Evolutionary conservation across 2,329 filamentous ascomycete genomes (phyloP).

Genomic region (Epichloe scottii): DNA sequence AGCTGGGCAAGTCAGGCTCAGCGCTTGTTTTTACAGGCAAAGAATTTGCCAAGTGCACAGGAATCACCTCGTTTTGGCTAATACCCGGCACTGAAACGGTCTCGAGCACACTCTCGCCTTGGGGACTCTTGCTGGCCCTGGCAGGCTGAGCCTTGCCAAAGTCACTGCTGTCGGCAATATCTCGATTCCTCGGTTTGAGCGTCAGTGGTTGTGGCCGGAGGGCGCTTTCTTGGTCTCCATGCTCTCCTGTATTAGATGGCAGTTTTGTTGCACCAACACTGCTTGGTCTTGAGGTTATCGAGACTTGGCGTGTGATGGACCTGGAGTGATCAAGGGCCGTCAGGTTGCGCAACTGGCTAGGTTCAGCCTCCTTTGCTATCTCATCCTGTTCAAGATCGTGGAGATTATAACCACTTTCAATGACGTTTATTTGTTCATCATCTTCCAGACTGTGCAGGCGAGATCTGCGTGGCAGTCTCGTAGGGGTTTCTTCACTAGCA

Average conservation of each 20-base stretch:
- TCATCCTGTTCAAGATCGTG: conserved; percentile 1
- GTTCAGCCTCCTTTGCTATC: neutral
- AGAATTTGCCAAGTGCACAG: neutral
- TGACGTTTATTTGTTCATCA: neutral
- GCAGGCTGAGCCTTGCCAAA: neutral
- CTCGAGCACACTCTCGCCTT: neutral
- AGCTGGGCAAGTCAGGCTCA: conserved; percentile 5
- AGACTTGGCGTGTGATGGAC: neutral
- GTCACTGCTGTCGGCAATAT: neutral
- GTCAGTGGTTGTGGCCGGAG: neutral
- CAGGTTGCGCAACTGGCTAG: too few relatives aligned
- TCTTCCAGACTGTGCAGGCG: neutral
- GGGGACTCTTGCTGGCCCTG: neutral
- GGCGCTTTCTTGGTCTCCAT: neutral
- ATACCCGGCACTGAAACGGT: neutral
- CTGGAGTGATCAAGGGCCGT: neutral
- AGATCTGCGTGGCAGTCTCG: neutral
- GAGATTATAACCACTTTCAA: neutral
- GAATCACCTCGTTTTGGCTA: neutral
- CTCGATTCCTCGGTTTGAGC: neutral
- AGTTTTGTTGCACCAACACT: neutral
- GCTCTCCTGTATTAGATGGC: neutral
- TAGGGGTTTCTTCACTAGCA: neutral
- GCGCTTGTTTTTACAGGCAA: neutral
- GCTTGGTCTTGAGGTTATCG: neutral